These are phyloP conservation scores for Skeletonema costatum DNA, from an alignment of 108 stramenopile species.

Conservation along the genomic window DNA sequence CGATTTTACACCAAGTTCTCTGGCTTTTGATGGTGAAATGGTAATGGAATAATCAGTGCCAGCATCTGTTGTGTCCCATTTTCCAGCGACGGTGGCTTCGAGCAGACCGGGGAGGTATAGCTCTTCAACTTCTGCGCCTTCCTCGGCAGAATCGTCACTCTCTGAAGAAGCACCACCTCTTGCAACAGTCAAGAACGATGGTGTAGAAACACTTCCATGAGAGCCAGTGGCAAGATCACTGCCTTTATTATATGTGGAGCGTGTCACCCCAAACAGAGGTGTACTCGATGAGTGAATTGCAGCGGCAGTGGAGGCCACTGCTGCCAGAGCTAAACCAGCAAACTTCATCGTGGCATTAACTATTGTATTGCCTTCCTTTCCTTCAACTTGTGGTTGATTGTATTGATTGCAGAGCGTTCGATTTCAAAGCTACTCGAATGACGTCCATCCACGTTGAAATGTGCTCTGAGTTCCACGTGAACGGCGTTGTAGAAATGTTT, in stretches of 20 bases:
- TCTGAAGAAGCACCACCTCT: constrained; percentile 11
- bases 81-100: constrained; percentile 57
- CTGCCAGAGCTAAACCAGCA: background rate
- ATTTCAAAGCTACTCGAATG: no score
- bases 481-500: no score
- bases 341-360: background rate
- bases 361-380: background rate
- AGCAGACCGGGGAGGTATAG: constrained; percentile 85
- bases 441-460: background rate
- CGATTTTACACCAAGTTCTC: constrained; percentile 64
- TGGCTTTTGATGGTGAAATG: constrained; percentile 77
- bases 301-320: constrained; percentile 1
- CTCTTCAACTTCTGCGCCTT: constrained; percentile 28
- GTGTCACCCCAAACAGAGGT: background rate
- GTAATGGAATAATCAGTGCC: constrained; percentile 54
- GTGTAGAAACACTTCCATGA: background rate
- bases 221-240: background rate
- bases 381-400: background rate
- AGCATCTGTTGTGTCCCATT: constrained; percentile 30
- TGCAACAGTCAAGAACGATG: constrained; percentile 1
- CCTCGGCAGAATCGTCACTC: constrained; percentile 27
- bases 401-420: background rate
- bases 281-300: background rate
- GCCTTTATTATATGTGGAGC: background rate
- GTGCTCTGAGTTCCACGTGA: background rate